Evolutionary conservation across 371 early-diverging fungal genomes (phyloP).

Genomic region (Vairimorpha necatrix): DNA sequence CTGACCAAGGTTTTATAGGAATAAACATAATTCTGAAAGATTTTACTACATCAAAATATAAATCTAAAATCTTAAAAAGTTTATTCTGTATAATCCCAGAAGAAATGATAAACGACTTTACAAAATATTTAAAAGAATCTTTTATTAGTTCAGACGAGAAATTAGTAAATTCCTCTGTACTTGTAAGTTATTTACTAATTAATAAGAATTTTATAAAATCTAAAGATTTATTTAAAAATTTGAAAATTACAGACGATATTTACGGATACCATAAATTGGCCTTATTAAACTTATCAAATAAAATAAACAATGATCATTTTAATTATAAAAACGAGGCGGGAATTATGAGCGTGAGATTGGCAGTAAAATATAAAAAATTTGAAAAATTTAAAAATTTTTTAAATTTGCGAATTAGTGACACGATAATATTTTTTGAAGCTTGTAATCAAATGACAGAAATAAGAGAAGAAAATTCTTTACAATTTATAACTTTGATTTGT

Average conservation of each 20-base stretch:
- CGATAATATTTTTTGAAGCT: constrained; percentile 46
- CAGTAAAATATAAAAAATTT: background rate
- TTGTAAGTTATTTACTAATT: constrained; percentile 31
- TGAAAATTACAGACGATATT: constrained; percentile 44
- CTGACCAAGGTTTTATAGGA: constrained; percentile 55
- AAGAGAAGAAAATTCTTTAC: constrained; percentile 33
- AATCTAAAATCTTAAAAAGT: constrained; percentile 43
- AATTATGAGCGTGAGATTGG: constrained; percentile 19
- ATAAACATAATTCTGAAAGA: constrained; percentile 58
- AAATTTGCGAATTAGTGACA: constrained; percentile 24
- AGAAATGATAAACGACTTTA: constrained; percentile 60
- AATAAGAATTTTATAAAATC: constrained; percentile 41
- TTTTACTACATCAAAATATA: constrained; percentile 34
- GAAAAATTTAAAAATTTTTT: constrained; percentile 24
- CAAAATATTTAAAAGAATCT: constrained; percentile 55
- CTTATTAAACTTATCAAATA: constrained; percentile 31
- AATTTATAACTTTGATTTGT: constrained; percentile 42
- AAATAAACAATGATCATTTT: constrained; percentile 25
- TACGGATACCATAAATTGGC: constrained; percentile 41
- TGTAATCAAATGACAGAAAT: constrained; percentile 25
- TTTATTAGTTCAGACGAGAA: constrained; percentile 38
- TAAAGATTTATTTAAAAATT: constrained; percentile 28
- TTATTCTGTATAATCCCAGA: constrained; percentile 59
- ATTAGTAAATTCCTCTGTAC: constrained; percentile 42
- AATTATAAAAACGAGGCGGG: constrained; percentile 19